Conservation (phyloP, 2,329 filamentous ascomycete species). For the Trichothecium sympodiale region DNA sequence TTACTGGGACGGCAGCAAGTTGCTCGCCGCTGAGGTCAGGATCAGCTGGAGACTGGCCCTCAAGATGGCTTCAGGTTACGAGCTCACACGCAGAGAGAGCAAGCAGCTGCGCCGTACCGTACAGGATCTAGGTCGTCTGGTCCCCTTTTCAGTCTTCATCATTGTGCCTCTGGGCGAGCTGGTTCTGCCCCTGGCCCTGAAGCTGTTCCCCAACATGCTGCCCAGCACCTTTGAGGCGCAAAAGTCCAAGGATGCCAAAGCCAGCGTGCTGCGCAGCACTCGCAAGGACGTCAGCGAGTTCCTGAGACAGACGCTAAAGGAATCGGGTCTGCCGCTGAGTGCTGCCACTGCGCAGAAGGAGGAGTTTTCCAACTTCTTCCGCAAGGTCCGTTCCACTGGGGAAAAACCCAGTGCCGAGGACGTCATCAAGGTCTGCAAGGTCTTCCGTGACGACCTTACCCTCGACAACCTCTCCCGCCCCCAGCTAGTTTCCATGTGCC, state of each 20-base stretch:
- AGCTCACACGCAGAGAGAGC: conserved; percentile 86
- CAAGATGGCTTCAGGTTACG: conserved; percentile 97
- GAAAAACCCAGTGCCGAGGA: conserved; percentile 81
- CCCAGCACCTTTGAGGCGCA: conserved; percentile 95
- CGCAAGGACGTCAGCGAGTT: conserved; percentile 91
- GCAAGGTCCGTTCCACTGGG: conserved; percentile 84
- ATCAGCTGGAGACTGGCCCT: conserved; percentile 86
- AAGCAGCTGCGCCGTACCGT: conserved; percentile 88
- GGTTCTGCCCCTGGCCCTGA: conserved; percentile 80
- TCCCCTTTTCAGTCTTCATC: conserved; percentile 94
- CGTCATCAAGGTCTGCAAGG: conserved; percentile 97
- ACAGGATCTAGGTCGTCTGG: conserved; percentile 80
- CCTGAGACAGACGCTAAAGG: conserved; percentile 75
- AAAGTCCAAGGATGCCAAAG: conserved; percentile 83
- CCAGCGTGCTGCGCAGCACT: conserved; percentile 66
- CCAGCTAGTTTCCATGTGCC: conserved; percentile 93
- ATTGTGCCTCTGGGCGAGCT: conserved; percentile 95
- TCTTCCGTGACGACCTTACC: conserved; percentile 95
- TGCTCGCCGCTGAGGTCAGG: conserved; percentile 81
- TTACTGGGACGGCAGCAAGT: conserved; percentile 98
- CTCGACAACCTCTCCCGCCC: conserved; percentile 93
- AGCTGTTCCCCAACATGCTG: conserved; percentile 92
- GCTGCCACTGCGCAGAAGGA: conserved; percentile 77
- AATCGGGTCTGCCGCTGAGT: conserved; percentile 86
- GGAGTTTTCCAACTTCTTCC: conserved; percentile 94